Evolutionary conservation across 139 green algal genomes (phyloP).

Genomic region (Ettlia oleoabundans): DNA sequence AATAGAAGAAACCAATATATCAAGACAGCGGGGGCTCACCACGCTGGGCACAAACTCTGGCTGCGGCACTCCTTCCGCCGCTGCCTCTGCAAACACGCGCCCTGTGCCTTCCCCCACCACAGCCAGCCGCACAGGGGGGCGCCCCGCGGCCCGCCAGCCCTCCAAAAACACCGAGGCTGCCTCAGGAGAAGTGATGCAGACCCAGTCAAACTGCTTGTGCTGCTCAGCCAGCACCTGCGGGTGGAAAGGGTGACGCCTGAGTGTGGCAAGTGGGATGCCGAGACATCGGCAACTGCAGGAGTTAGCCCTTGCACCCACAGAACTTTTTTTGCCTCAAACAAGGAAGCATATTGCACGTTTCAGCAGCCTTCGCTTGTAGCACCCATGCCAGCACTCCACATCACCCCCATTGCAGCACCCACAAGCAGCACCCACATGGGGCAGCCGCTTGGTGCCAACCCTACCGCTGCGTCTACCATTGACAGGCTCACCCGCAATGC

Average conservation of each 20-base stretch:
- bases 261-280: too few relatives aligned
- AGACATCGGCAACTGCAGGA: too few relatives aligned
- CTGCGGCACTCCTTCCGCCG: constrained; percentile 20
- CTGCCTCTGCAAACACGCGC: constrained; percentile 55
- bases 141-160: constrained; percentile 77
- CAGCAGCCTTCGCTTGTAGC: too few relatives aligned
- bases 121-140: constrained; percentile 64
- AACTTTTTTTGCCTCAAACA: too few relatives aligned
- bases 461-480: too few relatives aligned
- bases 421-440: too few relatives aligned
- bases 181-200: constrained; percentile 88
- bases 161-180: constrained; percentile 83
- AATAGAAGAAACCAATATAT: not conserved
- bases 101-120: constrained; percentile 83
- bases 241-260: not conserved
- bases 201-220: constrained; percentile 70
- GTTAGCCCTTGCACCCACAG: too few relatives aligned
- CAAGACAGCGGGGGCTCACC: not conserved
- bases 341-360: too few relatives aligned
- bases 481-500: too few relatives aligned
- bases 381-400: too few relatives aligned
- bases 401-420: too few relatives aligned
- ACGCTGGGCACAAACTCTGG: constrained; percentile 44
- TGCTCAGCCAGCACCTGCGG: constrained; percentile 8
- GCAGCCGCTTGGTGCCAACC: too few relatives aligned